phyloP scores from a whole-genome alignment of 2,329 filamentous ascomycete genomes.

The Cyclaneusma minus region DNA sequence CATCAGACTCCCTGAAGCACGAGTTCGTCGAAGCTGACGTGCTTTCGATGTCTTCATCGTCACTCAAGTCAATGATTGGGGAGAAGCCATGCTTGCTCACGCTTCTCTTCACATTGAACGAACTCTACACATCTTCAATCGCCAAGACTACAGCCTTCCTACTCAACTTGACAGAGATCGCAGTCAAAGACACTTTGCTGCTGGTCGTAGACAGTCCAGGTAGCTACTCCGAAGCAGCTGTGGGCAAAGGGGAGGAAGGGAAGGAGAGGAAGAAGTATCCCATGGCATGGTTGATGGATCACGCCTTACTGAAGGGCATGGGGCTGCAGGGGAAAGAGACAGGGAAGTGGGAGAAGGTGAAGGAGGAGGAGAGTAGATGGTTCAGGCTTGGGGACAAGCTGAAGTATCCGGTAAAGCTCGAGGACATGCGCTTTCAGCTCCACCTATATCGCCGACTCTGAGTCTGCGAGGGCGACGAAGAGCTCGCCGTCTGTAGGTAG shows the following conservation, averaged over 20 bases:
- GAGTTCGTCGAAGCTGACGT: conserved; percentile 33
- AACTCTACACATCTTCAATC: conserved; percentile 68
- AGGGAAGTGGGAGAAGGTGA: conserved; percentile 50
- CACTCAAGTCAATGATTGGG: conserved; percentile 16
- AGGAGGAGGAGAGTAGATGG: conserved; percentile 68
- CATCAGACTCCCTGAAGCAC: conserved; percentile 21
- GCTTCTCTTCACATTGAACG: conserved; percentile 87
- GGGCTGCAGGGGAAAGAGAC: conserved; percentile 25
- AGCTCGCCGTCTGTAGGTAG: too few species aligned
- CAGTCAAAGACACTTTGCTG: conserved; percentile 47
- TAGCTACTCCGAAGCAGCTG: conserved; percentile 70
- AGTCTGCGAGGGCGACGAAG: too few species aligned
- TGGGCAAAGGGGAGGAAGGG: conserved; percentile 33
- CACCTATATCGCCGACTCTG: too few species aligned
- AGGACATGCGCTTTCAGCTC: conserved; percentile 92
- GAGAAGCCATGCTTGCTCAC: conserved; percentile 46
- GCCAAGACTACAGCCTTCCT: conserved; percentile 65
- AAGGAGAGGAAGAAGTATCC: conserved; percentile 54
- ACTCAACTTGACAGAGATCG: conserved; percentile 43
- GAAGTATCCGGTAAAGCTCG: conserved; percentile 68
- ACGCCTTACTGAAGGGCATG: conserved; percentile 62
- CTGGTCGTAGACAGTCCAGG: conserved; percentile 88
- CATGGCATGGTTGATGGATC: conserved; percentile 85
- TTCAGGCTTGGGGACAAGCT: conserved; percentile 57
- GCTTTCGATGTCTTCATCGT: conserved; percentile 23